Base-by-base conservation (phyloP, 108 stramenopile genomes). In the Stephanodiscus triporus region DNA sequence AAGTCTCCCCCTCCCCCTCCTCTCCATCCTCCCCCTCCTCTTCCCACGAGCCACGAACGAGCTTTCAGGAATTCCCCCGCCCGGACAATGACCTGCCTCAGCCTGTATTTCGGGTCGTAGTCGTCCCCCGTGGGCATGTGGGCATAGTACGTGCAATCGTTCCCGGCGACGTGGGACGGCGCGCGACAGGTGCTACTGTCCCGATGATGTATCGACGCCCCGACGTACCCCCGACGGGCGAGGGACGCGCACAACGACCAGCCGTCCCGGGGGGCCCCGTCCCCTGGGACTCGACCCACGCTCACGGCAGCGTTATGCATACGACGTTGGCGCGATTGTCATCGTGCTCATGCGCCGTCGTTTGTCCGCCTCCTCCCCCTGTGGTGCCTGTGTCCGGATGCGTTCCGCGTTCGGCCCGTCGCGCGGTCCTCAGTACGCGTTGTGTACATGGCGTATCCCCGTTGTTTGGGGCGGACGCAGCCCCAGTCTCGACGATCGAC, bases 171-270 rank as follows among this genome's bases (percentile, higher is more conserved):
- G 30, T 14, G 68, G 76, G 40, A 40, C 40, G 40, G 40, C 0
- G 85, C 87, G 38, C 83, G 72, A 24, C 63, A 73, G 13, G 77
- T 82, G 66, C 83, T 84, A 13, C 87, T 84, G 63, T 88, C 87
- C 4, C 83, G 69, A 75, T 88, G 87, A 63, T 85, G 85, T n/a
- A 88, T 72, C 32, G 53, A 66, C 6, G 72, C 82, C 17, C 85
- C 87, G 27, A 88, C 76, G 57, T 72, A 78, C 19, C 87, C 87
- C 19, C 76, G 68, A 68, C 78, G 76, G 23, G 87, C 87, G 56
- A 85, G 85, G 13, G 72, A 63, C 34, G 82, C 45, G 32, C 66
- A 77, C 36, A 85, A 77, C n/a, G n/a, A n/a, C n/a, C n/a, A n/a
- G n/a, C n/a, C n/a, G n/a, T 19, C n/a, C 16, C 30, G 42, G 19